Base-by-base conservation (phyloP, 345 rosid species). In the Linum usitatissimum region DNA sequence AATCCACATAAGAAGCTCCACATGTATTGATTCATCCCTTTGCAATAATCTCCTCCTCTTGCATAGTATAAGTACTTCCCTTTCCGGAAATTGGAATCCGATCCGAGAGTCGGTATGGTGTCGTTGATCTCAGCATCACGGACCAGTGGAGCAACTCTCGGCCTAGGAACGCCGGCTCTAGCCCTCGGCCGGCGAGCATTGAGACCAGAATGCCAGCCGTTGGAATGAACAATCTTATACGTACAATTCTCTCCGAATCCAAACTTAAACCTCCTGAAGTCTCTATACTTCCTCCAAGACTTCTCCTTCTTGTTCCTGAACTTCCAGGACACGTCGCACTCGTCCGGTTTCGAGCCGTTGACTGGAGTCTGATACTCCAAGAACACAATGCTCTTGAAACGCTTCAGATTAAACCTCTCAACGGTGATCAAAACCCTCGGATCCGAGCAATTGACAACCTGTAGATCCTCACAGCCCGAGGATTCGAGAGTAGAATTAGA, bases 1-100 rank as follows among this genome's bases (percentile, higher is more conserved):
- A 93, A 74, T 9, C 91, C 99, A 75, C 97, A 90, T 74, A 93
- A 74, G 85, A 87, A 90, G 75, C 97, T 90, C 99, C 99, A 90
- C 76, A 82, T 55, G 67, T 84, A 84, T 40, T 87, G 99, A 76
- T 93, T 93, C 99, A 93, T 93, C 21, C 96, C 97, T 65, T 87
- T 87, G 60, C 99, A 93, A 64, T 90, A 86, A 76, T 93, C 97
- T 1, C 94, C 94, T 53, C 94, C 99, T 1, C 94, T 74, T 0
- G 96, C 86, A 69, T 93, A 93, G 78, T 87, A 93, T 80, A 86
- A 63, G 77, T 86, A 90, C 76, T 55, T 87, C 49, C 99, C 94
- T 61, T 79, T 84, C 78, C 96, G 79, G 55, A 90, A 81, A 63
- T 40, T 73, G 36, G 48, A 48, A 30, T 65, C 61, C 0, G 77